Conservation (phyloP, 2,329 filamentous ascomycete species). For the Aschersonia sp. region DNA sequence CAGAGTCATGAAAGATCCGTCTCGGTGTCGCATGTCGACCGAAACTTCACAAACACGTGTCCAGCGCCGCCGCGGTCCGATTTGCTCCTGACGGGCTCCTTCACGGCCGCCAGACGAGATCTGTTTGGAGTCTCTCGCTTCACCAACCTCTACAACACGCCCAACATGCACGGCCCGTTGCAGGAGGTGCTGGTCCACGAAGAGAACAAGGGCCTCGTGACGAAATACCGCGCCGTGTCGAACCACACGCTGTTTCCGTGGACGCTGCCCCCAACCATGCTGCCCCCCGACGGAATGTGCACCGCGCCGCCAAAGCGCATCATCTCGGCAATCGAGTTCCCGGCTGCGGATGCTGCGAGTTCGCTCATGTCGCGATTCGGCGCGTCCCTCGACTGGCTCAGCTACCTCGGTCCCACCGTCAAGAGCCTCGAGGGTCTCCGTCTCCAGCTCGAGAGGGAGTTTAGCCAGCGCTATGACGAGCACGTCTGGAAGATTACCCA, state of each 20-base stretch:
- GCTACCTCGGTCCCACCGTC: conserved; percentile 28
- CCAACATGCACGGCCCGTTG: conserved; percentile 40
- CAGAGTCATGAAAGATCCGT: conserved; percentile 2
- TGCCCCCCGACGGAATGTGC: conserved; percentile 68
- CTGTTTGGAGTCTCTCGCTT: conserved; percentile 82
- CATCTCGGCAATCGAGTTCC: conserved; percentile 54
- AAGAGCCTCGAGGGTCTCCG: conserved; percentile 41
- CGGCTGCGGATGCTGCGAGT: conserved; percentile 25
- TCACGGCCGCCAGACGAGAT: conserved; percentile 64
- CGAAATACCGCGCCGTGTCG: conserved; percentile 35
- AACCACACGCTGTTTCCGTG: conserved; percentile 87
- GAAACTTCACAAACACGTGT: conserved; percentile 45
- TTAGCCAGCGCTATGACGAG: conserved; percentile 22
- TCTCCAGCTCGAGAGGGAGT: conserved; percentile 54
- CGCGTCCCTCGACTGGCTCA: conserved; percentile 18
- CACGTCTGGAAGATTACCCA: conserved; percentile 58
- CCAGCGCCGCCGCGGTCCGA: conserved; percentile 40
- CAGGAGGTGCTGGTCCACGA: conserved; percentile 27
- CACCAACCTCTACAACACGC: conserved; percentile 66
- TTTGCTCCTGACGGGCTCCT: conserved; percentile 56
- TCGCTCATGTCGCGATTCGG: conserved; percentile 18
- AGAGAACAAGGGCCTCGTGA: conserved; percentile 23
- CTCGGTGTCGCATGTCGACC: conserved; percentile 22
- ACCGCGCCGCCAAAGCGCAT: conserved; percentile 54
- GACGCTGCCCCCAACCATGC: conserved; percentile 66